These are phyloP conservation scores for Nadsonia commutata DNA, from an alignment of 1,139 yeast species.

Conservation along the genomic window DNA sequence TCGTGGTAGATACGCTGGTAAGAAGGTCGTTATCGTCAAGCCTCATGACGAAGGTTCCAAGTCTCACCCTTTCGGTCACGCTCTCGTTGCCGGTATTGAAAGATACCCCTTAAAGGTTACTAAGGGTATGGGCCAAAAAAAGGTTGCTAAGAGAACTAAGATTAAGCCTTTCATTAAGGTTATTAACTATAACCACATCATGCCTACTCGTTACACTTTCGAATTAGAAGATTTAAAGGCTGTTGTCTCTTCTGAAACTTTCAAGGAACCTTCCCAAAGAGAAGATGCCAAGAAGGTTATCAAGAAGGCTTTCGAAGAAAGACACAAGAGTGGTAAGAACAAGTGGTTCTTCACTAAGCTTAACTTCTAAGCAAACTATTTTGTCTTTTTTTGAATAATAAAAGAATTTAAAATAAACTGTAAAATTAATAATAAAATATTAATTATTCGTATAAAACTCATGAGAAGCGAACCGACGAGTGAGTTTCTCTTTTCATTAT, in stretches of 20 bases:
- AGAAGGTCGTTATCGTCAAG: slow-evolving; percentile 98
- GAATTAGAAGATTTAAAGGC: slow-evolving; percentile 80
- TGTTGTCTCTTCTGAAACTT: slow-evolving; percentile 83
- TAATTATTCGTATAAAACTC: neutral
- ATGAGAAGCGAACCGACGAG: no score
- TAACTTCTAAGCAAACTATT: slow-evolving; percentile 53
- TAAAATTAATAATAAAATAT: neutral
- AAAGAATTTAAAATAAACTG: neutral
- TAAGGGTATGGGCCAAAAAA: slow-evolving; percentile 91
- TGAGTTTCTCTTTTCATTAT: no score
- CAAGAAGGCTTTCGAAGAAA: slow-evolving; percentile 98
- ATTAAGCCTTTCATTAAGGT: slow-evolving; percentile 99
- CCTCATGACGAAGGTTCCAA: slow-evolving; percentile 99
- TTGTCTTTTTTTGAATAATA: neutral
- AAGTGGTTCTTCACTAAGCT: slow-evolving; percentile 99
- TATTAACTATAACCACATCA: slow-evolving; percentile 98
- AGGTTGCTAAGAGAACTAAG: slow-evolving; percentile 93
- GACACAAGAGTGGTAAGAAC: slow-evolving; percentile 99
- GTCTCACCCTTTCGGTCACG: slow-evolving; percentile 98
- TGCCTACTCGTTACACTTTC: slow-evolving; percentile 99
- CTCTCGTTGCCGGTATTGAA: slow-evolving; percentile 98
- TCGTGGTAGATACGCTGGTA: slow-evolving; percentile 99
- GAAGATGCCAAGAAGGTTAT: slow-evolving; percentile 98
- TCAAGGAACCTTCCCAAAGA: slow-evolving; percentile 96
- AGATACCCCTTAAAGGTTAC: slow-evolving; percentile 97